Evolutionary conservation across 176 grass and related monocot genomes (phyloP), one percentile per base, ranked within the genome.

Genomic region (Pontederia crassipes): DNA sequence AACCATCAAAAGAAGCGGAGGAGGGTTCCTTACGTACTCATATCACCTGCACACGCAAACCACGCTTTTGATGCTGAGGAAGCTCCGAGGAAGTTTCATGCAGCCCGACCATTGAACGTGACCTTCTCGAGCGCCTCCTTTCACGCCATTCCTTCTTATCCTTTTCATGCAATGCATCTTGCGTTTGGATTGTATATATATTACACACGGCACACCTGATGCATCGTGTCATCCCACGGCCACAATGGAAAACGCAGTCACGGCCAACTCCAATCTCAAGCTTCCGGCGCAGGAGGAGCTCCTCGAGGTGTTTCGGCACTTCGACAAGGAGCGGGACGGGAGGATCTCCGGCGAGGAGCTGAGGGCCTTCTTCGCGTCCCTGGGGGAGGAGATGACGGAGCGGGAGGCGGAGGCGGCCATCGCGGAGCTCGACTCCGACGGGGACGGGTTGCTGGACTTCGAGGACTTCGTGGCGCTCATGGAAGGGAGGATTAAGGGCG

Each of bases 261-360:
- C 14, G n/a, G 11, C 13, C n/a, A 24, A 24, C 20, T 24, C 20
- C 20, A 17, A 0, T 48, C 8, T 14, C 8, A 61, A 75, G 14
- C 11, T 54, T 59, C 45, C 49, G 75, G 64, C 77, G 81, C 66
- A 69, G 29, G 48, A 51, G 11, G 86, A 85, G 68, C 72, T 96
- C 68, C 84, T 78, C 17, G 72, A 75, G 57, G 85, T 90, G 59
- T 96, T 96, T 54, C 83, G 69, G 69, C 83, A 96, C 67, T 90
- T 96, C 66, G 92, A 96, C 63, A 28, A 52, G 45, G 92, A 96
- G 73, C 82, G 77, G 46, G 87, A 96, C 45, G 83, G 91, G 27
- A 87, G 79, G 74, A 80, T 96, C 64, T 96, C 92, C 24, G 70
- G 78, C 62, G 26, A 64, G 12, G 92, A 96, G 76, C 77, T 96